phyloP scores from a whole-genome alignment of 441 rosid species.

The Adansonia gregorii region DNA sequence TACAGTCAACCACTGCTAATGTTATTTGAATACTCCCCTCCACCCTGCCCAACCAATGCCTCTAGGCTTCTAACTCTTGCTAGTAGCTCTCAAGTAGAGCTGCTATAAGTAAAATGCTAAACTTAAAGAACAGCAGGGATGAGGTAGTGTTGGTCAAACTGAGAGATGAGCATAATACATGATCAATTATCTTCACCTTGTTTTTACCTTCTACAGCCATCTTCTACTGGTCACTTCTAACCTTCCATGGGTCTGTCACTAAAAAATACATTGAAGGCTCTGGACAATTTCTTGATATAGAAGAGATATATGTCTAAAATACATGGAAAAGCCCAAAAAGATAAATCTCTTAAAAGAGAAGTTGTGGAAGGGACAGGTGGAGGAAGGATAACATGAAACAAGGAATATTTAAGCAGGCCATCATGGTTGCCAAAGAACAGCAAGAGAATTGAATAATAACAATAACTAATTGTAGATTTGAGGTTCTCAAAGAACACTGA shows the following conservation, averaged over 20 bases:
- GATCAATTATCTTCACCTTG: background rate
- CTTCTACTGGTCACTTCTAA: background rate
- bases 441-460: background rate
- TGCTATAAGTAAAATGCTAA: background rate
- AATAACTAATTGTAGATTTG: slow-evolving; percentile 8
- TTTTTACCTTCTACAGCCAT: background rate
- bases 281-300: background rate
- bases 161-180: background rate
- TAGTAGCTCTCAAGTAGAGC: background rate
- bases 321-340: background rate
- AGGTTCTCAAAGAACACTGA: slow-evolving; percentile 7
- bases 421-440: background rate
- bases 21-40: background rate
- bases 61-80: background rate
- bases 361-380: background rate
- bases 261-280: background rate
- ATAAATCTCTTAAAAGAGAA: background rate
- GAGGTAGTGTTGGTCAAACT: background rate
- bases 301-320: background rate
- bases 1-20: background rate
- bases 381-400: background rate
- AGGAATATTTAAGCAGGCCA: background rate
- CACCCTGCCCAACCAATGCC: background rate
- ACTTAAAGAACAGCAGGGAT: background rate
- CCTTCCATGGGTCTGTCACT: background rate